Percentiles rank a stretch among this genome's conserved stretches.
Evolutionary conservation across 805 yeast genomes (phyloP).

Genomic region (Zygoascus tannicola): DNA sequence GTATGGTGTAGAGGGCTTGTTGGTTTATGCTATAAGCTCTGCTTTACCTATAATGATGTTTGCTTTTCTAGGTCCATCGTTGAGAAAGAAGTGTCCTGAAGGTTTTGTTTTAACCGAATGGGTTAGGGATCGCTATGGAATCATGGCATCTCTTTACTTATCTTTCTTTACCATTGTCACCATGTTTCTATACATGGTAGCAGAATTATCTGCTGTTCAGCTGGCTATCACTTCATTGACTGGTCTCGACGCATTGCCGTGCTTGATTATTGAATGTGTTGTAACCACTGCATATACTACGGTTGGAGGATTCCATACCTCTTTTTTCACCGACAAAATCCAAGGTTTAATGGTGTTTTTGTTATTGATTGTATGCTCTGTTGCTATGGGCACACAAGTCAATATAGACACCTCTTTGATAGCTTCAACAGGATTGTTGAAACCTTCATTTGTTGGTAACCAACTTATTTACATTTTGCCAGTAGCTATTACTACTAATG

Average conservation of each 20-base stretch:
- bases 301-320: constrained; percentile 81
- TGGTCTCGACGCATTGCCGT: constrained; percentile 68
- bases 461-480: constrained; percentile 75
- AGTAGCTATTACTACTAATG: constrained; percentile 84
- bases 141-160: constrained; percentile 59
- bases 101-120: constrained; percentile 92
- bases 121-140: constrained; percentile 80
- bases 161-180: constrained; percentile 79
- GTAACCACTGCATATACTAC: constrained; percentile 83
- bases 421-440: constrained; percentile 55
- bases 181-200: constrained; percentile 68
- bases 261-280: constrained; percentile 73
- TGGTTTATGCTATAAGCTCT: constrained; percentile 72
- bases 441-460: constrained; percentile 73
- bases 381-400: constrained; percentile 70
- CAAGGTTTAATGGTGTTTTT: constrained; percentile 71
- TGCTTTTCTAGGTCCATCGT: constrained; percentile 71
- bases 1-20: constrained; percentile 78
- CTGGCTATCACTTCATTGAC: constrained; percentile 70
- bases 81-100: constrained; percentile 70
- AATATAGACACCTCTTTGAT: constrained; percentile 49
- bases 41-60: constrained; percentile 80
- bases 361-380: constrained; percentile 57
- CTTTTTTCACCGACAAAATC: constrained; percentile 77
- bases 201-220: constrained; percentile 75